Conservation (phyloP, 768 basidiomycete genomes). For the Kwoniella mangroviensis region DNA sequence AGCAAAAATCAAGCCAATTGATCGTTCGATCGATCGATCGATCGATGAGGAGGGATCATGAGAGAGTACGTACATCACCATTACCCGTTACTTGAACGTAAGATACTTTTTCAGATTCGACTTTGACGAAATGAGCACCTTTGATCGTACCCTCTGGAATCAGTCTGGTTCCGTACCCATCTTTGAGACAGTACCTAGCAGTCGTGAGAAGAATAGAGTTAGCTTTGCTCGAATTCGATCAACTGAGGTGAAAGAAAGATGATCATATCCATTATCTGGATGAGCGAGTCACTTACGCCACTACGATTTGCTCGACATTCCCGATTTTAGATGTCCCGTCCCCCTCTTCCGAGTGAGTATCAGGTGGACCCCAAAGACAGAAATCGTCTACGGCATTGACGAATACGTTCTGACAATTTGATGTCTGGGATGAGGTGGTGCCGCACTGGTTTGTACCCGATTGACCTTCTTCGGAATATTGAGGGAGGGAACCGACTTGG, state of each 20-base stretch:
- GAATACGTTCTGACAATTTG: conserved; percentile 66
- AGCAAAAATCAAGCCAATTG: no score
- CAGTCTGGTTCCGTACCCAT: conserved; percentile 60
- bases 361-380: conserved; percentile 55
- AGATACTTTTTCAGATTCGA: conserved; percentile 55
- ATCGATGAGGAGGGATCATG: no score
- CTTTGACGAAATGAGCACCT: conserved; percentile 60
- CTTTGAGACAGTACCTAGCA: conserved; percentile 56
- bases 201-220: no score
- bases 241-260: no score
- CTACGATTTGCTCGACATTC: conserved; percentile 49
- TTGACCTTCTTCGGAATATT: conserved; percentile 65
- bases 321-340: conserved; percentile 61
- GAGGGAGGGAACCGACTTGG: conserved; percentile 33
- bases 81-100: conserved; percentile 59
- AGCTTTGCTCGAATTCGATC: not conserved
- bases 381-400: conserved; percentile 53
- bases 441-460: conserved; percentile 71
- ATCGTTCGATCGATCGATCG: no score
- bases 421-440: conserved; percentile 63
- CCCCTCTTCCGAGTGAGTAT: conserved; percentile 32
- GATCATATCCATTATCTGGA: no score
- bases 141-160: conserved; percentile 59
- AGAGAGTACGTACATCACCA: conserved; percentile 41
- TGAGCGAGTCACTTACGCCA: conserved; percentile 32